Evolutionary conservation across 768 basidiomycete genomes (phyloP).

Genomic region (Stropharia rugosoannulata): DNA sequence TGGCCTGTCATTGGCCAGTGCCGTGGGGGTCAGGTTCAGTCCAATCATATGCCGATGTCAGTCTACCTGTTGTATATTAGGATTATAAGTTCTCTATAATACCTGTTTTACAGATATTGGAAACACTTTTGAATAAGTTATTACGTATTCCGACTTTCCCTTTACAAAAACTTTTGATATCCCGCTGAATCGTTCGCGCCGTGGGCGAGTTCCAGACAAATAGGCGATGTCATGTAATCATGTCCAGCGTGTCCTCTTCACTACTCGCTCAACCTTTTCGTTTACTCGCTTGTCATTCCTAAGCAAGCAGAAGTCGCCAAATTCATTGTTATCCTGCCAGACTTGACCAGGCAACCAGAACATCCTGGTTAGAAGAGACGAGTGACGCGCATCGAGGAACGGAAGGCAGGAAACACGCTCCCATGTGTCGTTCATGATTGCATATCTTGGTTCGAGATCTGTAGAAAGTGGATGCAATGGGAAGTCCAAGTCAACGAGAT

Average conservation of each 20-base stretch:
- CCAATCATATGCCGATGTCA: no score
- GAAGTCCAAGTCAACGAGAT: slow-evolving; percentile 89
- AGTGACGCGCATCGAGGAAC: slow-evolving; percentile 83
- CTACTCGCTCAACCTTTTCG: slow-evolving; percentile 32
- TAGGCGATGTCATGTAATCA: not conserved
- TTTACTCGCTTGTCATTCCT: slow-evolving; percentile 50
- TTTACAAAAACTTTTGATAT: not conserved
- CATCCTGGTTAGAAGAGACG: slow-evolving; percentile 67
- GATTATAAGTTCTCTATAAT: not conserved
- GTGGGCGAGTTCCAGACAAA: not conserved
- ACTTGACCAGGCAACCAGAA: slow-evolving; percentile 76
- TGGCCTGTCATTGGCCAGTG: no score
- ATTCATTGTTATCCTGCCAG: slow-evolving; percentile 72
- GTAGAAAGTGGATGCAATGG: slow-evolving; percentile 62
- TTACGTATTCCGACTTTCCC: not conserved
- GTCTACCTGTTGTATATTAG: no score
- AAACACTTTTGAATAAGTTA: not conserved
- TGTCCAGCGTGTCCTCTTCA: slow-evolving; percentile 5
- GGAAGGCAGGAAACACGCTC: slow-evolving; percentile 77
- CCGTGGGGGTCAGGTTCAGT: no score
- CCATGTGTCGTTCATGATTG: slow-evolving; percentile 65
- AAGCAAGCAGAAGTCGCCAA: slow-evolving; percentile 90
- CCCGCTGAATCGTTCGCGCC: no score
- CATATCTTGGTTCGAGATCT: slow-evolving; percentile 77
- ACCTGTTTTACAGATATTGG: not conserved